Evolutionary conservation across 2,329 filamentous ascomycete species (phyloP).

Genomic region (Aotearoamyces nothofagi): DNA sequence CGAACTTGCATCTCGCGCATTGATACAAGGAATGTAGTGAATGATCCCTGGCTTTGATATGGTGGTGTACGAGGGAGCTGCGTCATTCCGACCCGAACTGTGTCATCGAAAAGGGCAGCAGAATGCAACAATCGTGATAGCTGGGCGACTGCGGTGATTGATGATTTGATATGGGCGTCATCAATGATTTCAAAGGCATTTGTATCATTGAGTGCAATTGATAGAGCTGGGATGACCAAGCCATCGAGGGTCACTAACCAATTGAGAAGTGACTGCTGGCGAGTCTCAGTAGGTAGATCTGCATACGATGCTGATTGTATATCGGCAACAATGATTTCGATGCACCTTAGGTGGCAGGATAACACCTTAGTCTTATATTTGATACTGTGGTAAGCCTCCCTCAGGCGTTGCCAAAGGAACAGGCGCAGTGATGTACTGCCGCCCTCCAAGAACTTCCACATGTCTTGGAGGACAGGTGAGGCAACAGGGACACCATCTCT

Average conservation of each 20-base stretch:
- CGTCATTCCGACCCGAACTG: constrained; percentile 62
- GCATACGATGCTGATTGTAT: constrained; percentile 43
- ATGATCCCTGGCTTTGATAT: constrained; percentile 23
- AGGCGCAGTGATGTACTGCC: constrained; percentile 73
- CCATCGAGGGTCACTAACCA: constrained; percentile 71
- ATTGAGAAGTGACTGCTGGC: constrained; percentile 57
- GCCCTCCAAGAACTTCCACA: constrained; percentile 71
- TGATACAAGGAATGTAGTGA: constrained; percentile 45
- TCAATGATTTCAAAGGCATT: constrained; percentile 75
- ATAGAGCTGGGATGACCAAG: constrained; percentile 55
- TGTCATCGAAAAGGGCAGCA: constrained; percentile 70
- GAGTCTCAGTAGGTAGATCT: constrained; percentile 40
- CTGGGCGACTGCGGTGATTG: constrained; percentile 55
- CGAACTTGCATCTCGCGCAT: constrained; percentile 79
- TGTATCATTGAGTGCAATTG: constrained; percentile 49
- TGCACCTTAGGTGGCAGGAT: constrained; percentile 71
- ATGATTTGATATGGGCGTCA: constrained; percentile 58
- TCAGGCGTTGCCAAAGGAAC: constrained; percentile 82
- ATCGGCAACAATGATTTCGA: constrained; percentile 67
- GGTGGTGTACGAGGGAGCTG: constrained; percentile 41
- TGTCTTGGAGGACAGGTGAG: constrained; percentile 42
- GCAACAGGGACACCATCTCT: constrained; percentile 13
- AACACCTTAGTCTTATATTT: constrained; percentile 78
- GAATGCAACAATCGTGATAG: constrained; percentile 64
- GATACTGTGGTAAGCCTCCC: constrained; percentile 75